Evolutionary conservation across 805 yeast genomes (phyloP).

Genomic region (Grigorovia humatica): DNA sequence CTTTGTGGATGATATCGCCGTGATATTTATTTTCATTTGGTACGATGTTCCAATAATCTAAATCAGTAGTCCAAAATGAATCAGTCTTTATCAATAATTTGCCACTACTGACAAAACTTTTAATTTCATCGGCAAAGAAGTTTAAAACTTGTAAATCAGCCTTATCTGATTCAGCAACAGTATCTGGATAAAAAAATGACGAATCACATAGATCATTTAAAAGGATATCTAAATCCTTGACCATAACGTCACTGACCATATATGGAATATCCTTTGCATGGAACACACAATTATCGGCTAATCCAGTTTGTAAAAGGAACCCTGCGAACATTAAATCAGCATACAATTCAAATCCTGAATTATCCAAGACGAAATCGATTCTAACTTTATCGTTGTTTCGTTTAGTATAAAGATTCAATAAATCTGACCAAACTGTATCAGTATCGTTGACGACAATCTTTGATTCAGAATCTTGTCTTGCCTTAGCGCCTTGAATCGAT

Average conservation of each 20-base stretch:
- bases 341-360: slow-evolving; percentile 90
- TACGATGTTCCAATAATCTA: slow-evolving; percentile 63
- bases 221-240: slow-evolving; percentile 60
- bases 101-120: slow-evolving; percentile 36
- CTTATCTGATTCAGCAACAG: slow-evolving; percentile 15
- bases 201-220: slow-evolving; percentile 45
- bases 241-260: slow-evolving; percentile 95
- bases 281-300: slow-evolving; percentile 53
- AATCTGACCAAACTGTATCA: slow-evolving; percentile 50
- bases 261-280: slow-evolving; percentile 92
- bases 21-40: slow-evolving; percentile 37
- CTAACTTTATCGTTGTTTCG: slow-evolving; percentile 30
- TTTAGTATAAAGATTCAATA: slow-evolving; percentile 15
- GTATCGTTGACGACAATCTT: slow-evolving; percentile 72
- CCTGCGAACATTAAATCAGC: slow-evolving; percentile 66
- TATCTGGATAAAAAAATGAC: slow-evolving; percentile 35
- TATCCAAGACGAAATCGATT: slow-evolving; percentile 79
- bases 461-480: slow-evolving; percentile 69
- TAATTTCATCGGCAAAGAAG: slow-evolving; percentile 37
- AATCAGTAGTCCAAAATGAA: slow-evolving; percentile 79
- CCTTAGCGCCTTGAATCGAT: slow-evolving; percentile 83
- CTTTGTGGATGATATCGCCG: slow-evolving; percentile 51
- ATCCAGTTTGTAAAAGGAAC: slow-evolving; percentile 59
- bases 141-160: slow-evolving; percentile 34
- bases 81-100: slow-evolving; percentile 43